Conservation (phyloP, 2,329 filamentous ascomycete species). For the Xylaria sp. region DNA sequence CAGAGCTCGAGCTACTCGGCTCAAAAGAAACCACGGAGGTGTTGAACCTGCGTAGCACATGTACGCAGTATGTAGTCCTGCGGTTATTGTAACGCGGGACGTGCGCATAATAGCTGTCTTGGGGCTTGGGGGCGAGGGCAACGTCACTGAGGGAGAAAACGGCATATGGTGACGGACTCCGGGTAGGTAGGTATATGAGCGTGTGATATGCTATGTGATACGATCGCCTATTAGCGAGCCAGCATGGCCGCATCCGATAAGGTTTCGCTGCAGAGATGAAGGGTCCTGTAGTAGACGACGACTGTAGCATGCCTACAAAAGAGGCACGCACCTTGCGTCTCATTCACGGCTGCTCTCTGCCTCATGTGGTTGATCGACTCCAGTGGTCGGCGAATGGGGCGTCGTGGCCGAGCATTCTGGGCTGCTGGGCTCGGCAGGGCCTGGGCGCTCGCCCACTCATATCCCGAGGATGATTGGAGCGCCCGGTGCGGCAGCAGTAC, state of each 20-base stretch:
- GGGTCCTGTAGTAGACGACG: constrained; percentile 13
- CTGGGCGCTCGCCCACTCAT: constrained; percentile 5
- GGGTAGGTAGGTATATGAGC: no score
- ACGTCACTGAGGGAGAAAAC: constrained; percentile 12
- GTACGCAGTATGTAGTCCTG: no score
- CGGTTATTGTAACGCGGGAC: constrained; percentile 14
- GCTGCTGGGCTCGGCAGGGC: constrained; percentile 11
- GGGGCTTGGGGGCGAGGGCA: constrained; percentile 6
- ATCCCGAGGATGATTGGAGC: constrained; percentile 8
- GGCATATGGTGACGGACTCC: constrained; percentile 4
- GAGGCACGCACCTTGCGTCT: constrained; percentile 19
- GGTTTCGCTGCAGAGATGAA: constrained; percentile 24
- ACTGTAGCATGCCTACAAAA: no score
- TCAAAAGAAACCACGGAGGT: not conserved
- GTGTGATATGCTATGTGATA: constrained; percentile 23
- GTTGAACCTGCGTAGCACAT: no score
- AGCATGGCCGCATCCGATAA: constrained; percentile 18
- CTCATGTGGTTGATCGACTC: constrained; percentile 20
- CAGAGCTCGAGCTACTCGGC: constrained; percentile 6
- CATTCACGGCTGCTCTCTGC: constrained; percentile 21
- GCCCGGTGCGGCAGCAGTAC: constrained; percentile 7
- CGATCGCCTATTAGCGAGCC: constrained; percentile 20
- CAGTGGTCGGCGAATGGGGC: constrained; percentile 23
- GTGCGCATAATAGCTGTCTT: constrained; percentile 14
- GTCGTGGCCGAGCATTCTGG: constrained; percentile 22